Percentiles rank a stretch among this genome's conserved stretches.
Conservation (phyloP, 768 basidiomycete species). For the Boletus edulis region DNA sequence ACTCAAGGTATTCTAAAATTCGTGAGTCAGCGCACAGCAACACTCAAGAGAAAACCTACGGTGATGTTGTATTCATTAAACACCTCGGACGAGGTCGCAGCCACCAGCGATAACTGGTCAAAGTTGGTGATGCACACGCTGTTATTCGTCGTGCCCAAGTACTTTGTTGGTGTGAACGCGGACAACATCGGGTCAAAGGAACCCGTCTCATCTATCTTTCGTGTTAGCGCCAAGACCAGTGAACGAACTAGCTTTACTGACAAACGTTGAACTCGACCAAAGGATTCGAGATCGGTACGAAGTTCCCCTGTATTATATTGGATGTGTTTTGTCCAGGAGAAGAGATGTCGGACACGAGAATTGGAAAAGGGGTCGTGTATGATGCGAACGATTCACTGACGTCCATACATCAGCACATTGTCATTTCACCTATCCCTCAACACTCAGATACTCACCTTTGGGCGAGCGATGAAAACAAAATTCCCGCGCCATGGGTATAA, state of each 20-base stretch:
- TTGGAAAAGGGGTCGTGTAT: constrained; percentile 38
- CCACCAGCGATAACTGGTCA: constrained; percentile 35
- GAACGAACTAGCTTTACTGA: constrained; percentile 7
- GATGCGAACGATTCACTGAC: constrained; percentile 32
- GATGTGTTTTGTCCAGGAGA: constrained; percentile 27
- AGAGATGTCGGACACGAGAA: constrained; percentile 30
- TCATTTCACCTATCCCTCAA: background rate
- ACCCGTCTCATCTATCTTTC: constrained; percentile 35
- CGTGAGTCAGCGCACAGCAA: background rate
- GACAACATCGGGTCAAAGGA: constrained; percentile 42
- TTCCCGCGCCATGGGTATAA: constrained; percentile 33
- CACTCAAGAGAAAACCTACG: constrained; percentile 12
- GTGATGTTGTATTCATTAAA: constrained; percentile 33
- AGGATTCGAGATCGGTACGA: constrained; percentile 31
- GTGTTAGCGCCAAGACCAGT: background rate
- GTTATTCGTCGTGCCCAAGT: constrained; percentile 40
- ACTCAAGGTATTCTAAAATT: constrained; percentile 8
- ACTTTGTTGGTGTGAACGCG: constrained; percentile 44
- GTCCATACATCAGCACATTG: background rate
- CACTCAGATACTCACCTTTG: constrained; percentile 29
- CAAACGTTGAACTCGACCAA: constrained; percentile 36
- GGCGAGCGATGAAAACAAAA: constrained; percentile 32
- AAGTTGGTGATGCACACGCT: constrained; percentile 33
- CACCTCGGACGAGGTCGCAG: constrained; percentile 39
- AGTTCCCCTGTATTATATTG: constrained; percentile 14